Base-by-base conservation (phyloP, 768 basidiomycete species). In the Amanita inopinata region DNA sequence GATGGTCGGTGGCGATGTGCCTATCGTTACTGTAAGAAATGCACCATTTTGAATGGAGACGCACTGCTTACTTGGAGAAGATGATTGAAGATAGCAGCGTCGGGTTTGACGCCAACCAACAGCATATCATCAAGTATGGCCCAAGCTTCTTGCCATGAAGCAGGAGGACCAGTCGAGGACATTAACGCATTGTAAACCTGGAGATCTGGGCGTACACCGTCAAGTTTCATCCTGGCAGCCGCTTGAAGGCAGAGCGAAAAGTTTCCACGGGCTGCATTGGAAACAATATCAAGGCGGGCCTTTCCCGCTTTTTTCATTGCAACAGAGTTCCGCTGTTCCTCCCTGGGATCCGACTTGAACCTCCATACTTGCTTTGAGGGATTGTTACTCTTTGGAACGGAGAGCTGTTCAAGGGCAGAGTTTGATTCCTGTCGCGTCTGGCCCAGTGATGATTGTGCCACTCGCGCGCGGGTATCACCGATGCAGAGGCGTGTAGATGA, bases 111-210 rank as follows among this genome's bases (percentile, higher is more conserved):
- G 2, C 69, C 70, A 32, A 67, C 49, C 12, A 64, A 55, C 24
- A 66, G 39, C 81, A 87, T 85, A 55, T 87, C 83, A 25, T 82
- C 78, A 20, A 82, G 59, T 41, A 83, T 69, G 12, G 80, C 83
- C 65, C 71, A 72, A 3, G 79, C 71, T 46, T 83, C 76, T 20
- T 69, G 50, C 54, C 63, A 63, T 6, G 67, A 51, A 3, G 61
- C 64, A 27, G 70, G 62, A 5, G 53, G 49, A 0, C 71, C 65
- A 42, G 76, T 66, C 27, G 73, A 68, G 2, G 61, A 53, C 24
- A 88, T 61, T 3, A 89, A 59, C 3, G 63, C 56, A 46, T 78
- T 71, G 55, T 87, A 88, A 0, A 74, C 70, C 24, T 59, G 50
- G 11, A 69, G 25, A 49, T 78, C 69, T 0, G 86, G 84, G n/a